Base-by-base conservation (phyloP, 345 rosid species). In the Hirschfeldia incana region DNA sequence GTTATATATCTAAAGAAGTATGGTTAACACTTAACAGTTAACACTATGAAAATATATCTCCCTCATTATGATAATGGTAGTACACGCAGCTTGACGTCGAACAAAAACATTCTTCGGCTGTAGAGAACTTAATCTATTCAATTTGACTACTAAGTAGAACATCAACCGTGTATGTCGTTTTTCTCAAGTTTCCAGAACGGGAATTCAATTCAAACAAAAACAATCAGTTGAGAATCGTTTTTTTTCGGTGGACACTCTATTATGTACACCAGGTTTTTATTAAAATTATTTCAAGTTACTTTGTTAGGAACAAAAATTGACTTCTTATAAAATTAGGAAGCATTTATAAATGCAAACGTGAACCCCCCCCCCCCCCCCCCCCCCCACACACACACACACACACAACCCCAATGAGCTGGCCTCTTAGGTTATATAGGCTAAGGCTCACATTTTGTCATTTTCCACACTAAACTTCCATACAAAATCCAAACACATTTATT, bases 391-490 rank as follows among this genome's bases (percentile, higher is more conserved):
- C 8, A 6, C 39, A n/a, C n/a, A n/a, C n/a, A n/a, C n/a, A 1
- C 51, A 3, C 11, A 2, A 11, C 12, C 44, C 51, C 15, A 44
- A 4, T 44, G 51, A 44, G 15, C 51, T 44, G 51, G 51, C 51
- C 51, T 44, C 49, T 42, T 42, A 42, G 49, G 49, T 21, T 21
- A 21, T 21, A 21, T 21, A 21, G 21, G 21, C 21, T 21, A 21
- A 21, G 37, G 77, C 63, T 78, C 74, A 58, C 74, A 66, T 73
- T 44, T 73, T 73, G 77, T 72, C 73, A 72, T 57, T 72, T 57
- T 66, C 3, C 67, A 78, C 72, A 78, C 72, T 65, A 59, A 73
- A 66, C 51, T 49, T 73, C 58, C 33, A 15, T 44, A 10, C 26
- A 78, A 78, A 73, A 30, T 59, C 73, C 74, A 78, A 78, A 42